Percentiles rank a stretch among this genome's conserved stretches.
phyloP scores from a whole-genome alignment of 139 green algal genomes.

The Closterium sp. region DNA sequence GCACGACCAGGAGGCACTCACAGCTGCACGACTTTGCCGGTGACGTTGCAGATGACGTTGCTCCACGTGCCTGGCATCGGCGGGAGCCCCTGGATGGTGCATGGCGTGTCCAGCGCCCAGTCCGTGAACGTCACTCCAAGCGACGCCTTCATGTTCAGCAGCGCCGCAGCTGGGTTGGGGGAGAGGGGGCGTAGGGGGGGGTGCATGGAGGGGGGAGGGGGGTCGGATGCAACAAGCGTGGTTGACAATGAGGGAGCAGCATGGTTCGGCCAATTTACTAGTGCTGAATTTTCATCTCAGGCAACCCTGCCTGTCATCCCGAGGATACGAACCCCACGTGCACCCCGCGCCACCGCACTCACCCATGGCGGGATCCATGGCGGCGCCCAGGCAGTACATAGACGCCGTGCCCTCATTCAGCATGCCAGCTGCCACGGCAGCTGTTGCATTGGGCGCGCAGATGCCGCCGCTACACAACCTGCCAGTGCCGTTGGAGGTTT shows the following conservation, averaged over 20 bases:
- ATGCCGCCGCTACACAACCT: background rate
- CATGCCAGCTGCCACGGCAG: background rate
- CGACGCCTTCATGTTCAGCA: background rate
- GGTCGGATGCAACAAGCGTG: too few species aligned
- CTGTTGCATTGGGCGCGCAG: background rate
- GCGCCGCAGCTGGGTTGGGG: background rate
- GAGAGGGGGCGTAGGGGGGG: background rate
- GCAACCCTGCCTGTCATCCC: too few species aligned
- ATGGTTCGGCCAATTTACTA: too few species aligned
- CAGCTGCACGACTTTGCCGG: background rate
- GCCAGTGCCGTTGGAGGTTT: background rate
- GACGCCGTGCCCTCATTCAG: background rate
- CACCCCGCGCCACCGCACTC: background rate
- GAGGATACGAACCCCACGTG: too few species aligned
- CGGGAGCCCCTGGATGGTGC: background rate
- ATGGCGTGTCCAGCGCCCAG: background rate
- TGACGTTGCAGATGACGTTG: background rate
- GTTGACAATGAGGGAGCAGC: too few species aligned
- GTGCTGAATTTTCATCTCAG: too few species aligned
- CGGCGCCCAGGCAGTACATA: background rate
- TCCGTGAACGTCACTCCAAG: background rate
- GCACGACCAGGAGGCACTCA: too few species aligned
- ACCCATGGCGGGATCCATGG: background rate
- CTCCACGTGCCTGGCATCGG: background rate
- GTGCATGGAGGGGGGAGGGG: background rate